Evolutionary conservation across 2,329 filamentous ascomycete genomes (phyloP).

Genomic region (Gremmenia infestans): DNA sequence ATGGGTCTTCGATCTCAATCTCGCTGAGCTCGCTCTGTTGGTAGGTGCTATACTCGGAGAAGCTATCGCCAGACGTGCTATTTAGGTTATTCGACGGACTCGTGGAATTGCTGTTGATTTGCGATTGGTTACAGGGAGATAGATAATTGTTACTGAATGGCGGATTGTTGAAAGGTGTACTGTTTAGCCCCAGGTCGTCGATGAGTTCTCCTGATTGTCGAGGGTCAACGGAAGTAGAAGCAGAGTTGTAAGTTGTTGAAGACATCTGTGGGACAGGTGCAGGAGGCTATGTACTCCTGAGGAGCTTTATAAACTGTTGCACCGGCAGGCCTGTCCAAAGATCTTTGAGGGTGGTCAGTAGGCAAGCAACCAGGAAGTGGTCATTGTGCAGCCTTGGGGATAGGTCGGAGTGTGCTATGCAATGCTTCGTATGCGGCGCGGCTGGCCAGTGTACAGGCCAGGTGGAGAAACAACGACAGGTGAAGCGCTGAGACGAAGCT

Average conservation of each 20-base stretch:
- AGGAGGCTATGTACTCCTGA: constrained; percentile 27
- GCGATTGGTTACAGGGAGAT: constrained; percentile 26
- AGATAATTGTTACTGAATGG: constrained; percentile 21
- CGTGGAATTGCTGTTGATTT: constrained; percentile 26
- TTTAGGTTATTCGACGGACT: constrained; percentile 26
- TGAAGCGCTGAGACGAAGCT: neutral
- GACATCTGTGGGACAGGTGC: constrained; percentile 27
- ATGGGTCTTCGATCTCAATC: constrained; percentile 27
- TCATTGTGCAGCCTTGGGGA: constrained; percentile 27
- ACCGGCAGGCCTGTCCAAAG: constrained; percentile 17
- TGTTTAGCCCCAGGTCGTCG: constrained; percentile 21
- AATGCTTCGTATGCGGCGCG: constrained; percentile 10
- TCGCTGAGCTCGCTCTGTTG: constrained; percentile 28
- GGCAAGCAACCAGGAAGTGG: constrained; percentile 18
- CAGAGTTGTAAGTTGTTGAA: constrained; percentile 24
- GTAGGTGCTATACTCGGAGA: constrained; percentile 28
- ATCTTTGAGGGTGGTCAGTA: constrained; percentile 18
- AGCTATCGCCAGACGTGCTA: constrained; percentile 26
- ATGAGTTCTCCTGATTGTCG: constrained; percentile 22
- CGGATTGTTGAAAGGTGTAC: constrained; percentile 16
- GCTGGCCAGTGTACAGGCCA: neutral
- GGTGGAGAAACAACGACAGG: neutral
- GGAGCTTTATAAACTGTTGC: constrained; percentile 15
- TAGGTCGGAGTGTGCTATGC: constrained; percentile 3
- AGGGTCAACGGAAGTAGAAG: constrained; percentile 21